Evolutionary conservation across 2,329 filamentous ascomycete species (phyloP), one percentile per base, ranked within the genome.

Genomic region (Cladosporium sp.): DNA sequence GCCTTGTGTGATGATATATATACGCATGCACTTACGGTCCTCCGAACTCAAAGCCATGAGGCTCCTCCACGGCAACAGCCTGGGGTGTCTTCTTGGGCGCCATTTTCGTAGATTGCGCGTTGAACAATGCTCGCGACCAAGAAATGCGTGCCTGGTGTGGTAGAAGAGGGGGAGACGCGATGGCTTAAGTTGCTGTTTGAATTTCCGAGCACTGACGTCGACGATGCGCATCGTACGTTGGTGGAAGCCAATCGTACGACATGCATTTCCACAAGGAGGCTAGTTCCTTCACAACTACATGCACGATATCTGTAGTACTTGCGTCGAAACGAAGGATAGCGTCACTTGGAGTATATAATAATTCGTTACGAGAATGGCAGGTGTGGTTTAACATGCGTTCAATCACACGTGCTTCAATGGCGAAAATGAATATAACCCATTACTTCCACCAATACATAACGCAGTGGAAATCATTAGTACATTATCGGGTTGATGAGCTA

Each of bases 11-110:
- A 7, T 3, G 53, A 49, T 64, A 46, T 3, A 49, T 64, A 46
- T 3, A 59, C 11, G 31, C 5, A 63, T 44, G 52, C 29, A 77
- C 81, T 72, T 76, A 83, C 81, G 81, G 81, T 66, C 81, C 81
- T 60, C 80, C 80, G 66, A 83, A 83, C 69, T 83, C 81, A 67
- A 82, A 65, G 1, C 62, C 62, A 60, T 65, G 62, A n/a, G 62
- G 62, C 35, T 65, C 62, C n/a, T 65, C 62, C 6, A 35, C 61
- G 33, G 61, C 61, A 23, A 63, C 61, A 63, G 61, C 50, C 61
- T 63, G 40, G 18, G 61, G 40, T 18, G 61, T 29, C 49, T 63
- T 63, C 29, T 63, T 63, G 16, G 61, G 50, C 7, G 61, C 50
- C 61, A 63, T 63, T 56, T 23, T 56, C 28, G 31, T 40, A 21